Conservation (phyloP, 1,139 yeast genomes). For the Magnusiomyces fungicola region DNA sequence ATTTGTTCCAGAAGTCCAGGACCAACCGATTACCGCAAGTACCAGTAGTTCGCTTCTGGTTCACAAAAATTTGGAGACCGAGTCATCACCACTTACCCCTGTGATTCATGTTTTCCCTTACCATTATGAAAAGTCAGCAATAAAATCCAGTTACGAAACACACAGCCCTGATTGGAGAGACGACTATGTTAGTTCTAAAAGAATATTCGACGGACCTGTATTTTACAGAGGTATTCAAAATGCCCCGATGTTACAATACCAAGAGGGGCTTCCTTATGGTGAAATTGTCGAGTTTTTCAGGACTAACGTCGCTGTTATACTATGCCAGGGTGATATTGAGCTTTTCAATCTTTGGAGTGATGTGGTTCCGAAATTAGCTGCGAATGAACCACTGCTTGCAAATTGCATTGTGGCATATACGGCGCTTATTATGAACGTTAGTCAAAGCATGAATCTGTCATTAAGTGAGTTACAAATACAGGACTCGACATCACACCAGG, state of each 20-base stretch:
- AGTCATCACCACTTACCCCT: background rate
- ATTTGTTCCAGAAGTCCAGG: background rate
- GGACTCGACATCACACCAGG: background rate
- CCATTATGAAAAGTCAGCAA: background rate
- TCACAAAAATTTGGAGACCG: background rate
- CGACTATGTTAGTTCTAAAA: background rate
- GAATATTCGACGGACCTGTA: background rate
- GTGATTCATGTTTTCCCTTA: background rate
- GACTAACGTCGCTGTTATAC: background rate
- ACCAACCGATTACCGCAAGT: no score
- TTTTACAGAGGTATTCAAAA: constrained; percentile 1
- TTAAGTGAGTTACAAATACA: background rate
- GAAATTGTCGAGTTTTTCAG: constrained; percentile 6
- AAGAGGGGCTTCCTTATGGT: constrained; percentile 5
- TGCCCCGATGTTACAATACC: background rate
- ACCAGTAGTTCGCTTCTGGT: no score
- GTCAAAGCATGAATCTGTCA: background rate
- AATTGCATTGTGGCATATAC: constrained; percentile 10
- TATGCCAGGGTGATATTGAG: constrained; percentile 5
- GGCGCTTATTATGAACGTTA: constrained; percentile 7
- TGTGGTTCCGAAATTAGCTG: constrained; percentile 10
- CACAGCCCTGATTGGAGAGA: background rate
- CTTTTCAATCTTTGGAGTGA: constrained; percentile 4
- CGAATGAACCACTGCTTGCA: constrained; percentile 8
- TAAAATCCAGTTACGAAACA: background rate